Evolutionary conservation across 495 filamentous ascomycete genomes (phyloP), one percentile per base, ranked within the genome.

Genomic region (Xanthoparmelia taractica): DNA sequence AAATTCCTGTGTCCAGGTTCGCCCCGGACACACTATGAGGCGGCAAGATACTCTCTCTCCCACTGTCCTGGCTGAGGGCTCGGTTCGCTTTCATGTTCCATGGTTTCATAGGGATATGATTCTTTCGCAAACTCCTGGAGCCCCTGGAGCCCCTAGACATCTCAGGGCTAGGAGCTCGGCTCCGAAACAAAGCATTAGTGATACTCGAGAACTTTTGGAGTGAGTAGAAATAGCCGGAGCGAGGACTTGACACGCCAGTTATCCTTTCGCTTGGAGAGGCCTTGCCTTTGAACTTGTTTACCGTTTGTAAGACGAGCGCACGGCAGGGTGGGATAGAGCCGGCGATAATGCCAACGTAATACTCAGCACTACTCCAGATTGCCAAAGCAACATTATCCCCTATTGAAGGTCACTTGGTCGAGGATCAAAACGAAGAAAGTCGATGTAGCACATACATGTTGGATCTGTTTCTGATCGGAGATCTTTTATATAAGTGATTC

Each of bases 261-360:
- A 12, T 52, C 27, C 1, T n/a, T 52, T 7, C 48, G 15, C 18
- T 52, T 52, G 48, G 27, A 52, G 27, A 12, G 48, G 27, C 48
- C 27, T 52, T 8, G 48, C 48, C 48, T 29, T 27, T 52, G 27
- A 52, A 31, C 12, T 52, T 52, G 27, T 17, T 25, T 33, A 52
- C 27, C 48, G 13, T 31, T 31, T 33, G 27, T 15, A 52, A 52
- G 27, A 52, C 48, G 27, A 52, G 48, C 48, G 15, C 1, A 31
- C 48, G 48, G 27, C 48, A 52, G 48, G 48, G 48, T 52, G 48
- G 48, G 15, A 52, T 52, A 17, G 48, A 52, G 27, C 48, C 48
- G 48, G 48, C 48, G 48, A 52, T 52, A 31, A 52, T 52, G 48
- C 48, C 48, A 31, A 52, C 48, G 13, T 18, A 52, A 52, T 52